Base-by-base conservation (phyloP, 1,284 basidiomycete genomes). In the Mycosarcoma maydis region DNA sequence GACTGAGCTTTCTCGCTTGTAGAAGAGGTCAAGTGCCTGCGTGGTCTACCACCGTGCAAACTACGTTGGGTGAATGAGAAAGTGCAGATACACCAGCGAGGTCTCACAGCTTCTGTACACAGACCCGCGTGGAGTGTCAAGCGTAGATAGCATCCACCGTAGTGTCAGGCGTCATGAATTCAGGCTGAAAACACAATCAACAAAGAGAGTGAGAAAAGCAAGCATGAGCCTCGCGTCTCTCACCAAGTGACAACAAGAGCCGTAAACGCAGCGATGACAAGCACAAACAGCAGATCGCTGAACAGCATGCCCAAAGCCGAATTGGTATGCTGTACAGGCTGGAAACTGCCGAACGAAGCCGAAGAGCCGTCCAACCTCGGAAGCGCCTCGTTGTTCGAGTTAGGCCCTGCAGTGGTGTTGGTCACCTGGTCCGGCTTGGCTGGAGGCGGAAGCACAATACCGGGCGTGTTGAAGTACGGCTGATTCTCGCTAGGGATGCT, bases 381-480 rank as follows among this genome's bases (percentile, higher is more conserved):
- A 3, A 64, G 41, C 6, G 54, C 54, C 4, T 39, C 36, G 17
- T 53, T 34, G 30, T 45, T 41, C 17, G 19, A 11, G 26, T 49
- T 45, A 4, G 29, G 30, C 3, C 14, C 32, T 6, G 45, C 27
- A 0, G 60, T 53, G 4, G 60, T 57, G 45, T 64, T 64, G 23
- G 41, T 53, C 17, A 38, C 37, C 4, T 53, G 29, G 17, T 27
- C 41, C 1, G 23, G 17, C 32, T 49, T 52, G 24, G 17, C 37
- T 5, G 36, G 44, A 6, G 48, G 40, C 7, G 58, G 46, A 3
- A 57, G 13, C 3, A 65, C 61, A 19, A 65, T 65, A 17, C 55
- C 55, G 0, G 55, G 55, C 4, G 55, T 65, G 23, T 58, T 33
- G 4, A 54, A 39, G 13, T 33, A 58, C 4, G 61, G 61, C 16